Conservation (phyloP, 2,329 filamentous ascomycete species). For the Colletotrichum sublineola region DNA sequence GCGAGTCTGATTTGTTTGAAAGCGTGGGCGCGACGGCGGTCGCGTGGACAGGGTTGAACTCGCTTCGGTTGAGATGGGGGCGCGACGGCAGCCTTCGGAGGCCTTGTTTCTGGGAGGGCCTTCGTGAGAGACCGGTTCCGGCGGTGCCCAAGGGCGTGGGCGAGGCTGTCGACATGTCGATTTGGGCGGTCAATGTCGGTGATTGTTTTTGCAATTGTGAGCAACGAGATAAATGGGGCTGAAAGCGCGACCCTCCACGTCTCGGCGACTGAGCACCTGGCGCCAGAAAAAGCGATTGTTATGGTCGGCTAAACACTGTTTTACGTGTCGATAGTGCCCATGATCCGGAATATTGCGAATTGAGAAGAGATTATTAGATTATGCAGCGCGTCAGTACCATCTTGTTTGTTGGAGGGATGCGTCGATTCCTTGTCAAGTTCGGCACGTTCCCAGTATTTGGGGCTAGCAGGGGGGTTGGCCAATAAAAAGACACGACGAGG, state of each 20-base stretch:
- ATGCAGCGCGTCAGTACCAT: constrained; percentile 52
- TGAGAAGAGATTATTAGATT: constrained; percentile 53
- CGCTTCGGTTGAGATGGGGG: constrained; percentile 59
- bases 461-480: constrained; percentile 40
- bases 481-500: constrained; percentile 25
- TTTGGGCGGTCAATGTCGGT: constrained; percentile 9
- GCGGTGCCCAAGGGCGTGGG: constrained; percentile 66
- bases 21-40: constrained; percentile 44
- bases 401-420: constrained; percentile 40
- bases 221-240: constrained; percentile 19
- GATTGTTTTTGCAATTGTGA: constrained; percentile 34
- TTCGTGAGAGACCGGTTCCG: constrained; percentile 61
- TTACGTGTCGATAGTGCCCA: constrained; percentile 58
- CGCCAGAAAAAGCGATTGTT: constrained; percentile 40
- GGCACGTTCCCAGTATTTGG: constrained; percentile 42
- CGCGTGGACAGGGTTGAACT: constrained; percentile 57
- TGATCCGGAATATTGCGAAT: constrained; percentile 52
- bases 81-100: constrained; percentile 65
- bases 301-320: constrained; percentile 50
- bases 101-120: constrained; percentile 69
- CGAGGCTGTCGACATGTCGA: constrained; percentile 66
- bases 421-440: constrained; percentile 42
- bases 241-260: constrained; percentile 36
- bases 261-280: constrained; percentile 22
- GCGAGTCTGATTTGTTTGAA: constrained; percentile 54